Evolutionary conservation across 345 rosid genomes (phyloP).

Genomic region (Populus simonii): DNA sequence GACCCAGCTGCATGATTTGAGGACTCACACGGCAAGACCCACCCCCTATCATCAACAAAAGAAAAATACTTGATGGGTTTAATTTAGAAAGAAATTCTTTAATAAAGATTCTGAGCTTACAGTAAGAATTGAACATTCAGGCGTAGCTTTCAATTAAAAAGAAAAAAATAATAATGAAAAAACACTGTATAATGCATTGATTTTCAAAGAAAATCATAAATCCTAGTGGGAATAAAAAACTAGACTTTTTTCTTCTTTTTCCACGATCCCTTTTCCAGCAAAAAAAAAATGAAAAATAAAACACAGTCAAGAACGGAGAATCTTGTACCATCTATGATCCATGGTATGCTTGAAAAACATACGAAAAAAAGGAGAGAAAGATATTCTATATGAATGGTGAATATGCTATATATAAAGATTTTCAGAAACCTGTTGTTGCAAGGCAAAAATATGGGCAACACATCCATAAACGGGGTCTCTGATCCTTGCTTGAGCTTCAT

Average conservation of each 20-base stretch:
- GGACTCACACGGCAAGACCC: background rate
- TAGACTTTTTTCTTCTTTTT: background rate
- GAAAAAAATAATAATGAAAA: background rate
- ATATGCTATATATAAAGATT: background rate
- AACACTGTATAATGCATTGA: background rate
- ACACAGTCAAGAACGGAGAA: background rate
- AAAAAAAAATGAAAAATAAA: background rate
- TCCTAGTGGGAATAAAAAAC: background rate
- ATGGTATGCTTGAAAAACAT: background rate
- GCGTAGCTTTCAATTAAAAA: background rate
- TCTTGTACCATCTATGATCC: background rate
- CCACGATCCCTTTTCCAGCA: background rate
- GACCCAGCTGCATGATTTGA: background rate
- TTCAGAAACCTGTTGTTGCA: constrained; percentile 65
- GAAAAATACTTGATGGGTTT: background rate
- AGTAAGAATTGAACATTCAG: background rate
- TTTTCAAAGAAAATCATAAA: background rate
- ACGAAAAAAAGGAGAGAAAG: background rate
- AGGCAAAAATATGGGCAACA: constrained; percentile 66
- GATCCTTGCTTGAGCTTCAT: constrained; percentile 73
- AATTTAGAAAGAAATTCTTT: background rate
- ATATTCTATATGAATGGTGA: background rate
- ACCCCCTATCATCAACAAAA: background rate
- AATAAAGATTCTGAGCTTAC: background rate
- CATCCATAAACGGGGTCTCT: constrained; percentile 77